Conservation (phyloP, 1,284 basidiomycete genomes). For the Veloporphyrellus conicus region DNA sequence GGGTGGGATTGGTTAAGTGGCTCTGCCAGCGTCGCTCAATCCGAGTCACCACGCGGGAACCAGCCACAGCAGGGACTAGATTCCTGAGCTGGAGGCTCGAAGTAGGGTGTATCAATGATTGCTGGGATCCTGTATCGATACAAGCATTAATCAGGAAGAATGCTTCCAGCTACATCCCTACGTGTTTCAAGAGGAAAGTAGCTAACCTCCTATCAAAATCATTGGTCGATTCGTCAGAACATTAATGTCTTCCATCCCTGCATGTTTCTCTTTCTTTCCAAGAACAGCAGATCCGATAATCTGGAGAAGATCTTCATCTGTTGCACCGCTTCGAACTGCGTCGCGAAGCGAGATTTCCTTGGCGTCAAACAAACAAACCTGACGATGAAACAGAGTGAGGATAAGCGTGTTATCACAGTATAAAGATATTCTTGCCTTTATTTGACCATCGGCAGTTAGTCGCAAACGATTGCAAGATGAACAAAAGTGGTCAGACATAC, state of each 20-base stretch:
- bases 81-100: background rate
- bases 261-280: conserved; percentile 81
- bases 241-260: conserved; percentile 77
- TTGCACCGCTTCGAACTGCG: conserved; percentile 58
- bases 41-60: background rate
- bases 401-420: background rate
- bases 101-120: conserved; percentile 5
- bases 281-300: conserved; percentile 65
- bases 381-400: conserved; percentile 9
- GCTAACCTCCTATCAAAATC: conserved; percentile 88
- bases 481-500: conserved; percentile 92
- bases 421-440: conserved; percentile 56
- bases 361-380: conserved; percentile 86
- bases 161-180: conserved; percentile 17
- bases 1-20: conserved; percentile 7
- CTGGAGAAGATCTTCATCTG: conserved; percentile 61
- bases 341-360: conserved; percentile 81
- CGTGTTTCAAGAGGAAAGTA: conserved; percentile 34
- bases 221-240: conserved; percentile 76
- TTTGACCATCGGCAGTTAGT: conserved; percentile 83
- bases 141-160: conserved; percentile 25
- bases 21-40: conserved; percentile 26
- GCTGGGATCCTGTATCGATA: conserved; percentile 26
- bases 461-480: conserved; percentile 79
- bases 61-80: background rate